These are phyloP conservation scores for Rhodotorula glutinis DNA, from an alignment of 1,284 basidiomycete species.

Conservation along the genomic window DNA sequence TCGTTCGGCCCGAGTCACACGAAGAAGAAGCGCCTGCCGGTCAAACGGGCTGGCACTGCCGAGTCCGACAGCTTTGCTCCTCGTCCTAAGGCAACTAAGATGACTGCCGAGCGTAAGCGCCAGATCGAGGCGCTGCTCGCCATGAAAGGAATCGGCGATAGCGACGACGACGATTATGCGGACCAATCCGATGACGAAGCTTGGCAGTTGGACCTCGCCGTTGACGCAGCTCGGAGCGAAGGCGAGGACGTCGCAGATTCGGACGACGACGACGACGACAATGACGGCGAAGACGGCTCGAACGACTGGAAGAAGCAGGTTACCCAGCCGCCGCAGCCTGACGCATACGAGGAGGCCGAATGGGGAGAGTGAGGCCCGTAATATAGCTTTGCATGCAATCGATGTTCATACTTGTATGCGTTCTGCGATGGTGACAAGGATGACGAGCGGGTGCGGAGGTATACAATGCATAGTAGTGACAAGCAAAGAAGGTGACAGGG, in stretches of 20 bases:
- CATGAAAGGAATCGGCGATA: not conserved
- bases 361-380: not conserved
- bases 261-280: not conserved
- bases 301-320: not conserved
- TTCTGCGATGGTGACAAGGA: too few relatives aligned
- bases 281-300: not conserved
- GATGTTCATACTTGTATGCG: too few relatives aligned
- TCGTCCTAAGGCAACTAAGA: constrained; percentile 11
- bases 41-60: not conserved
- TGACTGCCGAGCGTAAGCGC: constrained; percentile 5
- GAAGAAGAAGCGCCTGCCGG: not conserved
- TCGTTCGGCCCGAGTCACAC: not conserved
- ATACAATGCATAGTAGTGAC: too few relatives aligned
- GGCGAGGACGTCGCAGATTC: constrained; percentile 9
- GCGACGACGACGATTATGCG: constrained; percentile 15
- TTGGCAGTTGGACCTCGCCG: not conserved
- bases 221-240: constrained; percentile 5
- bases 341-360: not conserved
- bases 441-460: too few relatives aligned
- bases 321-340: not conserved
- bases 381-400: too few relatives aligned
- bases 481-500: too few relatives aligned
- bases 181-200: not conserved
- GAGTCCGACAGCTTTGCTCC: constrained; percentile 5
- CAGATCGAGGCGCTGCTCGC: constrained; percentile 18